A percentile compares a stretch with the other conserved stretches of the same genome.
phyloP scores from a whole-genome alignment of 2,329 filamentous ascomycete genomes.

The Fusarium guadeloupense region DNA sequence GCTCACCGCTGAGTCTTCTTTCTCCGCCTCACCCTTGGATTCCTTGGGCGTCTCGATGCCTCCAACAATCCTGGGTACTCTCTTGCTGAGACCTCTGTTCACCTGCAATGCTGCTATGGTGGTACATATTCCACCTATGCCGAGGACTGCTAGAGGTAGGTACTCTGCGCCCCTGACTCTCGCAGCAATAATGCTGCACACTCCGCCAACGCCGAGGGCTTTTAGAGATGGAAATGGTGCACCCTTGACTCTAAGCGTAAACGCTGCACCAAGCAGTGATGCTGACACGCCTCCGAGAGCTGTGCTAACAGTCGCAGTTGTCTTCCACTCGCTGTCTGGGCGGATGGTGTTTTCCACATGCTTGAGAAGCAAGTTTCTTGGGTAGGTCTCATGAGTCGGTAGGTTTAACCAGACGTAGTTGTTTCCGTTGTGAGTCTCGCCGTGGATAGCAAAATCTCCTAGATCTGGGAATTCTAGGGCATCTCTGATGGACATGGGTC shows the following conservation, averaged over 20 bases:
- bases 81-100: constrained; percentile 21
- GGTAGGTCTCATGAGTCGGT: constrained; percentile 19
- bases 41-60: constrained; percentile 25
- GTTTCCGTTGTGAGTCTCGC: constrained; percentile 21
- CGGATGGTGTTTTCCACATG: constrained; percentile 25
- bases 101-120: constrained; percentile 21
- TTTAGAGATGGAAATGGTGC: constrained; percentile 21
- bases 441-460: constrained; percentile 19
- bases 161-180: constrained; percentile 23
- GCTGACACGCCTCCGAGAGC: constrained; percentile 23
- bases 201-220: constrained; percentile 5
- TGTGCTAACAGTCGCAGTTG: constrained; percentile 26
- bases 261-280: constrained; percentile 22
- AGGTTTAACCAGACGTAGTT: constrained; percentile 34
- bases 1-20: constrained; percentile 20
- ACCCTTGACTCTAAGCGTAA: constrained; percentile 19
- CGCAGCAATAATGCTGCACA: constrained; percentile 11
- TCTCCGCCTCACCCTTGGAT: constrained; percentile 11
- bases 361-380: constrained; percentile 12
- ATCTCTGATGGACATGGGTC: constrained; percentile 23
- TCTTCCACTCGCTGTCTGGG: constrained; percentile 29
- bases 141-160: constrained; percentile 23
- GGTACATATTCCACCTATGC: constrained; percentile 18
- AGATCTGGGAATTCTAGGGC: constrained; percentile 30
- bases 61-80: constrained; percentile 20